Base-by-base conservation (phyloP, 1,284 basidiomycete genomes). In the Trametes pubescens region DNA sequence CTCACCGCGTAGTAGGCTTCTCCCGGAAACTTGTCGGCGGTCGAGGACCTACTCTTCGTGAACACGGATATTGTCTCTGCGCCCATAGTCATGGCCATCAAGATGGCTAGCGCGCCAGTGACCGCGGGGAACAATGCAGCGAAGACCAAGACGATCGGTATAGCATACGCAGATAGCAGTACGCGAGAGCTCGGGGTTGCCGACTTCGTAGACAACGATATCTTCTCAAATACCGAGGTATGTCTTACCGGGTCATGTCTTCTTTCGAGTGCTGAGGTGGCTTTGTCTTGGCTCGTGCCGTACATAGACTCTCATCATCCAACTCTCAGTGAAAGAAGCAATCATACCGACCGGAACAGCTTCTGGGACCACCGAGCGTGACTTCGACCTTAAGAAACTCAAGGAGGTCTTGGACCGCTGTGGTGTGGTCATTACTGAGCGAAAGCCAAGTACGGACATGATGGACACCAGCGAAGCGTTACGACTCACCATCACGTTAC, bases 311-410 rank as follows among this genome's bases (percentile, higher is more conserved):
- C 85, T 99, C 16, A 82, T 99, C 52, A 99, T 99, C 65, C 98
- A 99, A 77, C 86, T 99, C 1, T 96, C 95, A 2, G 95, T 96
- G 49, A 99, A 99, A 76, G 98, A 99, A 78, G 96, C 94, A 35
- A 84, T 92, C 62, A 81, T 92, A 40, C 83, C 89, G 0, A 86
- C 86, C 0, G 89, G 89, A n/a, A 91, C 90, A 4, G 77, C 80
- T 0, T 83, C 86, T 34, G 90, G 90, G 0, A 87, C 80, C 1
- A 89, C 90, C 0, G 90, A 92, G 73, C 84, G 91, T 35, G 95
- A 99, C 74, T 83, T 95, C 64, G 96, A 99, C 68, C 79, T 96
- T 34, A 88, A 86, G 69, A 97, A 96, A 75, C 81, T 98, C 44
- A 89, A 89, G 72, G 88, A 88, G 26, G 87, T 96, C 44, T 80